Percentiles rank a stretch among this genome's conserved stretches.
Evolutionary conservation across 2,329 filamentous ascomycete genomes (phyloP).

Genomic region (Dactylellina parvicollis): DNA sequence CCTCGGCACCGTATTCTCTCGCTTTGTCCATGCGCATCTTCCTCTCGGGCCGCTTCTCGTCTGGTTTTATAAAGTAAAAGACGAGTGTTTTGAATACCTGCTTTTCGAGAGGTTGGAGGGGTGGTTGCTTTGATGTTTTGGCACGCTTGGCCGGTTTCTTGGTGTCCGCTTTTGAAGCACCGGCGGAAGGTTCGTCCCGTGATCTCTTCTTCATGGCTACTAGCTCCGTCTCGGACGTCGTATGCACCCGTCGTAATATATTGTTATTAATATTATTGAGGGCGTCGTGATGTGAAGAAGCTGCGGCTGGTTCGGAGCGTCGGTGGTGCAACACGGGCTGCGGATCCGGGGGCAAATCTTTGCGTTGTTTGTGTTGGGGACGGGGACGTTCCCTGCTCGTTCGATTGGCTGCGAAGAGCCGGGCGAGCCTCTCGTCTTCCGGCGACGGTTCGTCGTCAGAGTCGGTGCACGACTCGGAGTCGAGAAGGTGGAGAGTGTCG

Average conservation of each 20-base stretch:
- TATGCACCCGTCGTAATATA: constrained; percentile 5
- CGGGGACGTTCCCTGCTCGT: constrained; percentile 49
- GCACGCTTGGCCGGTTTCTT: constrained; percentile 24
- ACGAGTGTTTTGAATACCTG: constrained; percentile 55
- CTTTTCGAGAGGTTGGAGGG: constrained; percentile 19
- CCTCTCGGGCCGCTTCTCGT: constrained; percentile 75
- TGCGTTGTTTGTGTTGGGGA: constrained; percentile 49
- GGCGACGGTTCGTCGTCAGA: constrained; percentile 35
- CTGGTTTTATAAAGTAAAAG: constrained; percentile 72
- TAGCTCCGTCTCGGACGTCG: constrained; percentile 5
- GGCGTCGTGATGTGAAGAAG: background rate
- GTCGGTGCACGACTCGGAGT: constrained; percentile 7
- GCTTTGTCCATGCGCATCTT: constrained; percentile 78
- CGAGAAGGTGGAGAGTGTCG: constrained; percentile 18
- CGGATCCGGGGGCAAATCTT: constrained; percentile 11
- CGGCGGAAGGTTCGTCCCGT: constrained; percentile 4
- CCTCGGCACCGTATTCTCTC: constrained; percentile 77
- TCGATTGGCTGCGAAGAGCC: constrained; percentile 52
- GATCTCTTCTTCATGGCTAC: constrained; percentile 25
- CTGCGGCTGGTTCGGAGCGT: constrained; percentile 3
- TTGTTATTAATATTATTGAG: background rate
- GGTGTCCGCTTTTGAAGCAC: background rate
- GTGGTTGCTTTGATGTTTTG: constrained; percentile 25
- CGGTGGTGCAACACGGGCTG: constrained; percentile 11
- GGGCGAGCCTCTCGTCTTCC: constrained; percentile 29